phyloP scores from a whole-genome alignment of 257 asterid genomes.

The Cinchona pubescens region DNA sequence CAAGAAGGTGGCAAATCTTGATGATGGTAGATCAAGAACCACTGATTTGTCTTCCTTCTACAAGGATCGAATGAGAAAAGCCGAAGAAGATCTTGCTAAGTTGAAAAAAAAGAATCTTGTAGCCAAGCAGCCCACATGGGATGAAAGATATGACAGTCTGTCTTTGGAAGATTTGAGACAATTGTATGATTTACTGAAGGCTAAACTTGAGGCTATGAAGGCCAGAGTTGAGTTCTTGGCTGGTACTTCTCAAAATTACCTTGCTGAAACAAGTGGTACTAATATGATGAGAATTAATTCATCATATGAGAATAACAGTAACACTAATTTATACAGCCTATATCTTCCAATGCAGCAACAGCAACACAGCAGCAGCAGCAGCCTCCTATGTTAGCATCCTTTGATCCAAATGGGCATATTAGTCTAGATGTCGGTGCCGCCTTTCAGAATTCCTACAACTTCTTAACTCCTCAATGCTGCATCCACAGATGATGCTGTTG shows the following conservation, averaged over 20 bases:
- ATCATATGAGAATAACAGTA: too few relatives aligned
- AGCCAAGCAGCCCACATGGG: slow-evolving; percentile 11
- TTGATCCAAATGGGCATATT: too few relatives aligned
- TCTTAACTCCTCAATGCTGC: too few relatives aligned
- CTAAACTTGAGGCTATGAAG: background rate
- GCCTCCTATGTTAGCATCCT: too few relatives aligned
- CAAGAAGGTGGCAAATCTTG: background rate
- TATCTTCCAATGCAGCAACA: too few relatives aligned
- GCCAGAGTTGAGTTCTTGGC: slow-evolving; percentile 7
- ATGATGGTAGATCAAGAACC: background rate
- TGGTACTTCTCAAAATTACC: background rate
- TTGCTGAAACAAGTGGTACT: background rate
- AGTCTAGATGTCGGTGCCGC: too few relatives aligned
- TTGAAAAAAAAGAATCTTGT: slow-evolving; percentile 7
- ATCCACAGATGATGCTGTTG: background rate
- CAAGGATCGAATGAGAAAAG: slow-evolving; percentile 2
- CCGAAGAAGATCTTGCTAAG: slow-evolving; percentile 9
- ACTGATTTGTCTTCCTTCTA: slow-evolving; percentile 7
- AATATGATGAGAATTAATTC: background rate
- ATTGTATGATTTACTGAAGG: background rate
- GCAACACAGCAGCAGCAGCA: background rate
- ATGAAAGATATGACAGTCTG: background rate
- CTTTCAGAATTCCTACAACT: too few relatives aligned
- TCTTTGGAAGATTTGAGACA: background rate
- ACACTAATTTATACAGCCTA: background rate